These are phyloP conservation scores for Cercophora sp. DNA, from an alignment of 495 filamentous ascomycete species.

Conservation along the genomic window DNA sequence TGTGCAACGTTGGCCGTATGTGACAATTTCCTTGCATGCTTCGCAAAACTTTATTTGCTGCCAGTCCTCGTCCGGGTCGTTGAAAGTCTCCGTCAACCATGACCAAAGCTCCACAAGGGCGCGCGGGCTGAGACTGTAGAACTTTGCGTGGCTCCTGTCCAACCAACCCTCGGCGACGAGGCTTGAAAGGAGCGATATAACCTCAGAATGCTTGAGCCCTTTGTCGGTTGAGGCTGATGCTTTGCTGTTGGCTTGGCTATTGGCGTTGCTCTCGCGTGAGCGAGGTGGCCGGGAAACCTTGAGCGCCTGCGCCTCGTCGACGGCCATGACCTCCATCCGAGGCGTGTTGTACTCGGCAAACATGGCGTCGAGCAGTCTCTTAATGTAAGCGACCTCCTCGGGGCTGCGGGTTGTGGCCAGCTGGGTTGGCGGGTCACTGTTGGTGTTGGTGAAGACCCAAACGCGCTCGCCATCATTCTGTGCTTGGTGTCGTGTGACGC, in stretches of 20 bases:
- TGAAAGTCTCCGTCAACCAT: conserved; percentile 83
- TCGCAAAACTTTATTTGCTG: conserved; percentile 81
- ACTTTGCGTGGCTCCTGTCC: conserved; percentile 63
- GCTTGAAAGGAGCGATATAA: conserved; percentile 63
- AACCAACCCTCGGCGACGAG: conserved; percentile 84
- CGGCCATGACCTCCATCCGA: conserved; percentile 72
- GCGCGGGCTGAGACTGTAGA: conserved; percentile 69
- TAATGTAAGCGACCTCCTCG: conserved; percentile 88
- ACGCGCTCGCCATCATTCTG: conserved; percentile 44
- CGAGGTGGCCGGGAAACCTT: conserved; percentile 50
- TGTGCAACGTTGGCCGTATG: conserved; percentile 76
- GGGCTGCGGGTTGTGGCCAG: conserved; percentile 74
- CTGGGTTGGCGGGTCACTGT: conserved; percentile 76
- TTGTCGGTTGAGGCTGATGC: conserved; percentile 25
- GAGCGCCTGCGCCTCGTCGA: conserved; percentile 72
- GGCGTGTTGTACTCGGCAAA: conserved; percentile 80
- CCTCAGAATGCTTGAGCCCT: conserved; percentile 69
- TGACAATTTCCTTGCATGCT: conserved; percentile 88
- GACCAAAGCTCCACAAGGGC: conserved; percentile 78
- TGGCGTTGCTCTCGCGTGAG: conserved; percentile 33
- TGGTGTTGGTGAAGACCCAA: conserved; percentile 85
- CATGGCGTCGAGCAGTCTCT: conserved; percentile 85
- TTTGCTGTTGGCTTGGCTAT: conserved; percentile 38
- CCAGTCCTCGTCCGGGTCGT: conserved; percentile 59
- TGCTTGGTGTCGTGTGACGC: conserved; percentile 61